Conservation (phyloP, 257 asterid species). For the Plantago ovata region DNA sequence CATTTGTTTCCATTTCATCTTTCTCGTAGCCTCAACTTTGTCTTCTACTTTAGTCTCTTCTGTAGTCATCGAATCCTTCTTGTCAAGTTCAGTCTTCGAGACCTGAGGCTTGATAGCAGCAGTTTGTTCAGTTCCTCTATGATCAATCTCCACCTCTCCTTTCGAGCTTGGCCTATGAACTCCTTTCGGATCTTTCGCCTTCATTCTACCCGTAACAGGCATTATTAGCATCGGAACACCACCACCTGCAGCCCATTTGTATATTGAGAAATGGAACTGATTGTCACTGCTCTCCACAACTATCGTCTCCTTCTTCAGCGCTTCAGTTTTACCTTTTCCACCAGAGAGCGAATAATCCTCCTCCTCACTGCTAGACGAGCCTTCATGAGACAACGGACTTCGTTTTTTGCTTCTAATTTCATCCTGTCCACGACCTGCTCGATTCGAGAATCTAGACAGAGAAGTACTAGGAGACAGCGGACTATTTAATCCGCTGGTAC, state of each 20-base stretch:
- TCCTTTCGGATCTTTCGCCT: constrained; percentile 24
- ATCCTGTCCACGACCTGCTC: constrained; percentile 24
- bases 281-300: constrained; percentile 22
- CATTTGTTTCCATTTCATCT: constrained; percentile 19
- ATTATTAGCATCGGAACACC: constrained; percentile 50
- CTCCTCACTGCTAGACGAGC: constrained; percentile 29
- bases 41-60: constrained; percentile 10
- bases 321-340: constrained; percentile 21
- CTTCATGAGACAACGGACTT: constrained; percentile 44
- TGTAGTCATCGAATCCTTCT: constrained; percentile 16
- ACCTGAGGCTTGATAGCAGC: constrained; percentile 1
- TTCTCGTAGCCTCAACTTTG: constrained; percentile 10
- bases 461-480: constrained; percentile 31
- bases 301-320: constrained; percentile 20
- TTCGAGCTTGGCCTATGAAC: constrained; percentile 36
- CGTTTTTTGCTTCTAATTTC: constrained; percentile 30
- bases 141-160: constrained; percentile 32
- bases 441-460: constrained; percentile 44
- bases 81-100: constrained; percentile 17
- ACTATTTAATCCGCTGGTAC: constrained; percentile 22
- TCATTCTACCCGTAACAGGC: constrained; percentile 33
- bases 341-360: constrained; percentile 19
- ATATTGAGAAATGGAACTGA: constrained; percentile 85
- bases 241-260: constrained; percentile 69
- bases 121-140: constrained; percentile 3